Conservation (phyloP, 495 filamentous ascomycete species). For the Podospora anserina region DNA sequence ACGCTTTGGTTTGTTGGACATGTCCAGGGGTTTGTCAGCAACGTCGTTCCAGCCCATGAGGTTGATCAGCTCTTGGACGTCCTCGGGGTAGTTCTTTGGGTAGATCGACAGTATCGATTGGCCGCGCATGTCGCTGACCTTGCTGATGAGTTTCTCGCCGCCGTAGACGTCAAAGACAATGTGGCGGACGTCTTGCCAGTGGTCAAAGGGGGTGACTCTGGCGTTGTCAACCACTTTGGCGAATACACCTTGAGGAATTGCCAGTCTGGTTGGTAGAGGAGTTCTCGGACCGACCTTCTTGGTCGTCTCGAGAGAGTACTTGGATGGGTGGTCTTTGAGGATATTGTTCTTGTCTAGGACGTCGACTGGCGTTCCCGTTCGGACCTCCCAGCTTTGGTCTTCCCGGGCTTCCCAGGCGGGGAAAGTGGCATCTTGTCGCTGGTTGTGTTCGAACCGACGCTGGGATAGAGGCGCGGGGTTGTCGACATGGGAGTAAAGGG, state of each 20-base stretch:
- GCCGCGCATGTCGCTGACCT: constrained; percentile 47
- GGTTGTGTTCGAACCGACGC: constrained; percentile 8
- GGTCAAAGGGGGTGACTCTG: constrained; percentile 68
- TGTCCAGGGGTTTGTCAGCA: constrained; percentile 54
- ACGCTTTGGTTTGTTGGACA: constrained; percentile 6
- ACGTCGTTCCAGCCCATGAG: constrained; percentile 71
- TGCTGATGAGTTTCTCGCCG: constrained; percentile 13
- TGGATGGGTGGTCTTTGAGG: constrained; percentile 34
- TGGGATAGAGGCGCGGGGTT: constrained; percentile 11
- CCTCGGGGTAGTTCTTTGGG: constrained; percentile 78
- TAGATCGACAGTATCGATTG: constrained; percentile 76
- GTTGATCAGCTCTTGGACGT: constrained; percentile 70
- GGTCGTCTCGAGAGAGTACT: constrained; percentile 30
- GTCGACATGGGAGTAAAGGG: constrained; percentile 24
- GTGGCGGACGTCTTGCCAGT: constrained; percentile 94
- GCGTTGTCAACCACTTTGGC: constrained; percentile 54
- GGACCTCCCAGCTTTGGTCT: constrained; percentile 15
- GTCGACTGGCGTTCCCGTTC: constrained; percentile 22
- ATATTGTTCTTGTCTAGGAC: constrained; percentile 34
- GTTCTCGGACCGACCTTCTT: constrained; percentile 4
- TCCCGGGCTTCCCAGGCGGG: constrained; percentile 11
- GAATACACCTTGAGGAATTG: constrained; percentile 50
- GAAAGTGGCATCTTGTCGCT: constrained; percentile 11
- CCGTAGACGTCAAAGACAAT: constrained; percentile 54
- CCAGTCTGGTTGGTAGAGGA: constrained; percentile 48